Base-by-base conservation (phyloP, 345 rosid genomes). In the Dipteronia dyeriana region DNA sequence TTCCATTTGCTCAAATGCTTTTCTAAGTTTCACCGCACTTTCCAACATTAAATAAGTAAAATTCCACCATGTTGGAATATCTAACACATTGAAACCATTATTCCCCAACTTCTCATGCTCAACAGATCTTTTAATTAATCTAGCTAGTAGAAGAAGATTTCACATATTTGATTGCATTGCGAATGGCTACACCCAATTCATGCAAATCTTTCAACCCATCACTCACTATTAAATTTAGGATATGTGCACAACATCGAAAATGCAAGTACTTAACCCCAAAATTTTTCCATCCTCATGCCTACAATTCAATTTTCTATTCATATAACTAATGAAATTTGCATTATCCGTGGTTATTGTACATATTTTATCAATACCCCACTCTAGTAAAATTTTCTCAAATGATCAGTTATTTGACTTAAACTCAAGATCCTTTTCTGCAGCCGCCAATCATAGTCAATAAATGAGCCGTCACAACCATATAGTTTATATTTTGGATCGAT, bases 1-100 rank as follows among this genome's bases (percentile, higher is more conserved):
- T 38, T 70, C 71, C 5, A 78, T 13, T 31, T 17, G 62, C 14
- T 78, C 51, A 71, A 71, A 71, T 19, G 63, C 16, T 49, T 49
- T 9, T 1, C 2, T 7, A 9, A 49, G 16, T 49, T 49, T 49
- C 16, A 14, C 1, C 2, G 56, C 9, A 49, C 56, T 49, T 14
- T 49, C 56, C 16, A 49, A 49, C 56, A 49, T 49, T 9, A 49
- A 49, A 14, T 49, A 49, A 2, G 56, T 49, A 1, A 9, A 49
- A 49, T 49, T 49, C 56, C 11, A 49, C 56, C 56, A 2, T 14
- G 56, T 49, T 1, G 56, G 56, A 9, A 49, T 47, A 76, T 76
- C 43, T 57, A 81, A 7, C 71, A 56, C 39, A 13, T 65, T 5
- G 0, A 16, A 9, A 20, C 13, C 26, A 12, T 54, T 20, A 6